Conservation (phyloP, 2,329 filamentous ascomycete species). For the Aureobasidium sp. region DNA sequence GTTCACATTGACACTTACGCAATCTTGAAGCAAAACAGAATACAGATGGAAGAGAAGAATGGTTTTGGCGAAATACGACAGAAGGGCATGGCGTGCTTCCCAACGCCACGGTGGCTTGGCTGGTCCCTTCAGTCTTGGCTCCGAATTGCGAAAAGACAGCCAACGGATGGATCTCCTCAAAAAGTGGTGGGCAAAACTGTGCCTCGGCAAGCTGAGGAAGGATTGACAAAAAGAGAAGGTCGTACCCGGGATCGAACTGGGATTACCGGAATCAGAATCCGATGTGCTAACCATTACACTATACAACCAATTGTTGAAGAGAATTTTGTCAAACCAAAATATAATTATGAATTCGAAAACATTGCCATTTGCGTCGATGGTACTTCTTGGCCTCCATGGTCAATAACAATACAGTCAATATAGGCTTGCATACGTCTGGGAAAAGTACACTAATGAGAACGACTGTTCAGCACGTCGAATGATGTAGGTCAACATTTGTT, state of each 20-base stretch:
- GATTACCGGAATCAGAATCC: conserved; percentile 14
- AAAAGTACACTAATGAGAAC: no score
- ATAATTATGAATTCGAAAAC: background rate
- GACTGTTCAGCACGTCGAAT: no score
- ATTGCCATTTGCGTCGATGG: no score
- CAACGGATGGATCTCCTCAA: background rate
- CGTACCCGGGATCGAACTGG: conserved; percentile 13
- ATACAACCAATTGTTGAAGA: conserved; percentile 8
- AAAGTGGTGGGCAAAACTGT: no score
- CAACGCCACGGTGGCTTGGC: background rate
- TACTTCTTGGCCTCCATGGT: no score
- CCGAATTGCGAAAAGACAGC: background rate
- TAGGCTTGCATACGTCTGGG: no score
- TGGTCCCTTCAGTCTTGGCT: background rate
- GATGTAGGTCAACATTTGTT: no score
- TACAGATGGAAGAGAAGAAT: background rate
- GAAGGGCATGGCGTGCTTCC: background rate
- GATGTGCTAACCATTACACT: conserved; percentile 14
- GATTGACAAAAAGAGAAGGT: background rate
- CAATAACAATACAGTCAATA: no score
- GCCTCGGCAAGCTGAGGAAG: no score
- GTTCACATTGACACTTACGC: background rate
- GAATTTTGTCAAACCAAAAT: background rate
- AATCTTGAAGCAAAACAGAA: background rate
- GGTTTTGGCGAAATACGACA: background rate